Conservation (phyloP, 1,284 basidiomycete genomes). For the Cryptococcus hybrid region DNA sequence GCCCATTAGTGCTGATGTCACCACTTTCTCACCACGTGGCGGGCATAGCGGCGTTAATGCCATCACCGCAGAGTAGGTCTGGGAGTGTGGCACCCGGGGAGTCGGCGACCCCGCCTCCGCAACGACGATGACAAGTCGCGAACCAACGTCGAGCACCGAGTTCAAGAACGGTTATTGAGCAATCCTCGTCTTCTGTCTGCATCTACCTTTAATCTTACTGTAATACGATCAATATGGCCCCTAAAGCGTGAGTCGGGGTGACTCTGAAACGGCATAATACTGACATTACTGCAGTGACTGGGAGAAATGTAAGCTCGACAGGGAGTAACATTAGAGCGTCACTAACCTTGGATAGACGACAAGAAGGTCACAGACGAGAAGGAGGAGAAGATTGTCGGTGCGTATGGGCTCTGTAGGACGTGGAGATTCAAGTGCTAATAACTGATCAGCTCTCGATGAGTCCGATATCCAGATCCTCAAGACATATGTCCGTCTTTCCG, state of each 20-base stretch:
- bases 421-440: neutral
- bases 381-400: slow-evolving; percentile 89
- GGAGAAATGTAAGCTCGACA: slow-evolving; percentile 81
- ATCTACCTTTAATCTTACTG: neutral
- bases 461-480: slow-evolving; percentile 99
- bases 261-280: slow-evolving; percentile 9
- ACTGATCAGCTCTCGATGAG: slow-evolving; percentile 77
- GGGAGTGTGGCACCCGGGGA: neutral
- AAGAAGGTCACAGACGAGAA: slow-evolving; percentile 78
- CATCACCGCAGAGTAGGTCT: too few species aligned
- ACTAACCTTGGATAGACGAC: slow-evolving; percentile 55
- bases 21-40: too few species aligned
- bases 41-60: too few species aligned
- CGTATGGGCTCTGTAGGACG: slow-evolving; percentile 23
- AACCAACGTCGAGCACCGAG: too few species aligned
- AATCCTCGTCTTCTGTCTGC: neutral
- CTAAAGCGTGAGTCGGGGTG: slow-evolving; percentile 61
- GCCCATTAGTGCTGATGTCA: too few species aligned
- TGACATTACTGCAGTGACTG: slow-evolving; percentile 65
- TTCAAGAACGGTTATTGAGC: neutral
- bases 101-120: neutral
- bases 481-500: slow-evolving; percentile 70
- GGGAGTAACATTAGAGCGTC: slow-evolving; percentile 2
- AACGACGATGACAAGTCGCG: slow-evolving; percentile 1
- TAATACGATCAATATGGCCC: slow-evolving; percentile 60